Base-by-base conservation (phyloP, 495 filamentous ascomycete species). In the Podospora pseudocomata region DNA sequence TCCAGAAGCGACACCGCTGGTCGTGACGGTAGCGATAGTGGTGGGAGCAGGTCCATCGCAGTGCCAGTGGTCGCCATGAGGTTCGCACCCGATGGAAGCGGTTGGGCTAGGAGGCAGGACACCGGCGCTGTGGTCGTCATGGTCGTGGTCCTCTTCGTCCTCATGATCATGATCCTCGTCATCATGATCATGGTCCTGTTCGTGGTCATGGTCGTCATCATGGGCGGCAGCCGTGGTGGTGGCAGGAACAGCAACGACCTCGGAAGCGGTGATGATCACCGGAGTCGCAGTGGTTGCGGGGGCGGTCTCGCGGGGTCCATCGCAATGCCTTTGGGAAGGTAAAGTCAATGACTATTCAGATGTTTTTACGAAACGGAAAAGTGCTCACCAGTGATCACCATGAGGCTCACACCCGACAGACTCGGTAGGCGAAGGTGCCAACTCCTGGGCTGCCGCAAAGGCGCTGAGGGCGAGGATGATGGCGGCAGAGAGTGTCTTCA, bases 381-480 rank as follows among this genome's bases (percentile, higher is more conserved):
- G 3, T n/a, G 0, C 39, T 49, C 2, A 58, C 56, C 56, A 58
- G 56, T 58, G 56, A 27, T 58, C 56, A n/a, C 56, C 56, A 27
- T 58, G 56, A 18, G 56, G 56, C 56, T 58, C 56, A 27, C 56
- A 58, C 5, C 56, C 56, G 2, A 58, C 23, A 20, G 56, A 58
- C 56, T 58, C 56, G 18, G 56, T 58, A 27, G 56, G 56, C n/a
- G 56, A 58, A 9, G 56, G 56, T 20, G 56, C 56, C 56, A 58
- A 49, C 13, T 49, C 39, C 56, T 69, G 65, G 16, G 67, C 76
- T 49, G 39, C 39, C 9, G 39, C 2, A 49, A 49, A 49, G 39
- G 39, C 13, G 39, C 39, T 49, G 39, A 49, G 13, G 9, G 39
- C 39, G 9, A 49, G 39, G 39, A 49, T 49, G 39, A 49, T 49